phyloP scores from a whole-genome alignment of 1,139 yeast genomes.

The Lodderomyces elongisporus region DNA sequence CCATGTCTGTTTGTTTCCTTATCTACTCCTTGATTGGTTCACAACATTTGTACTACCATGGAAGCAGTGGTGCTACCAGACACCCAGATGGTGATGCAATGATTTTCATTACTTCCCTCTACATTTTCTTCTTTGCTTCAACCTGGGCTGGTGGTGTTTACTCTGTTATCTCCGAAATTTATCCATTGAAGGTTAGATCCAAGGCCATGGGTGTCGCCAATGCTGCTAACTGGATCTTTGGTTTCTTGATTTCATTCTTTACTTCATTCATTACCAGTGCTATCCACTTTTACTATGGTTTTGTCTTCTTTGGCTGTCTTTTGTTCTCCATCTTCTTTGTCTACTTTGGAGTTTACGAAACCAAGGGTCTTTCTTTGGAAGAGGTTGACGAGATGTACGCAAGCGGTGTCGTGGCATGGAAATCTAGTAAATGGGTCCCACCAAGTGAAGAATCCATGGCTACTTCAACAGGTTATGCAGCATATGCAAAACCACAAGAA shows the following conservation, averaged over 20 bases:
- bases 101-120: slow-evolving; percentile 75
- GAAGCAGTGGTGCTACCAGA: slow-evolving; percentile 30
- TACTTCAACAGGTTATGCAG: slow-evolving; percentile 22
- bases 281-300: slow-evolving; percentile 54
- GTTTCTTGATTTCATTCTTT: slow-evolving; percentile 70
- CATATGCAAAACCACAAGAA: slow-evolving; percentile 21
- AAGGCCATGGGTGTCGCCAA: slow-evolving; percentile 74
- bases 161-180: slow-evolving; percentile 74
- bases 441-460: slow-evolving; percentile 31
- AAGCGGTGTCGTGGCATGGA: slow-evolving; percentile 41
- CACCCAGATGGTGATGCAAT: slow-evolving; percentile 61
- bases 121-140: slow-evolving; percentile 76
- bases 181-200: slow-evolving; percentile 73
- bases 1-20: slow-evolving; percentile 55
- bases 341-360: slow-evolving; percentile 53
- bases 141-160: slow-evolving; percentile 87
- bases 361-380: slow-evolving; percentile 59
- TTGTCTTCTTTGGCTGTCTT: slow-evolving; percentile 69
- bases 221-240: slow-evolving; percentile 76
- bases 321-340: slow-evolving; percentile 51
- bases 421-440: slow-evolving; percentile 43
- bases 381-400: slow-evolving; percentile 60
- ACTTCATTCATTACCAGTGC: slow-evolving; percentile 62
- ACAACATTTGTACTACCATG: slow-evolving; percentile 54
- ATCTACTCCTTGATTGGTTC: slow-evolving; percentile 60